phyloP scores from a whole-genome alignment of 768 basidiomycete genomes.

The Candolleomyces efflorescens region DNA sequence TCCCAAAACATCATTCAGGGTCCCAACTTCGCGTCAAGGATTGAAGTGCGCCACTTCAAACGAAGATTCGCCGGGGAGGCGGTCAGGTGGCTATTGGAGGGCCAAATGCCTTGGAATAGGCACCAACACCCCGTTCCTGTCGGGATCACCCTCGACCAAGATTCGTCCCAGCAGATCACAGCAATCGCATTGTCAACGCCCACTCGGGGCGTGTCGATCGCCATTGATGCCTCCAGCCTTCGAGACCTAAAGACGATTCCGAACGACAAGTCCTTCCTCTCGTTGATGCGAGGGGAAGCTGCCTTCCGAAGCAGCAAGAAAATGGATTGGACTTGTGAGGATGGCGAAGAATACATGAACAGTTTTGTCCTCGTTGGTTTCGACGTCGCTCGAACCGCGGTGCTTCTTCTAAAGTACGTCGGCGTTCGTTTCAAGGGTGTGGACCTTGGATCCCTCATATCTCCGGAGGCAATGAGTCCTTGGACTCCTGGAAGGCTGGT shows the following conservation, averaged over 20 bases:
- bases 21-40: not conserved
- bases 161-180: not conserved
- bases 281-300: conserved; percentile 3
- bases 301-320: not conserved
- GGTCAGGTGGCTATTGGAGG: not conserved
- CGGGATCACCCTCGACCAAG: conserved; percentile 10
- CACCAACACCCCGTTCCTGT: not conserved
- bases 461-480: conserved; percentile 15
- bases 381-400: conserved; percentile 29
- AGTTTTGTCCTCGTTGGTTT: conserved; percentile 29
- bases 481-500: conserved; percentile 25
- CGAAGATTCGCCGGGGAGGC: conserved; percentile 9
- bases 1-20: not conserved
- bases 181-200: not conserved
- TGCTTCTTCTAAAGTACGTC: conserved; percentile 25
- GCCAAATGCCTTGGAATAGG: not conserved
- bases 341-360: not conserved
- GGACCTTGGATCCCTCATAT: conserved; percentile 30
- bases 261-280: not conserved
- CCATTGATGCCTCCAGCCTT: not conserved
- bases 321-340: not conserved
- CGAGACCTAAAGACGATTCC: not conserved
- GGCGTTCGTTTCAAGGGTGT: conserved; percentile 27
- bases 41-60: conserved; percentile 7
- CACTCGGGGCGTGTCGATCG: not conserved